phyloP scores from a whole-genome alignment of 495 filamentous ascomycete species.

The Neurospora sp. region DNA sequence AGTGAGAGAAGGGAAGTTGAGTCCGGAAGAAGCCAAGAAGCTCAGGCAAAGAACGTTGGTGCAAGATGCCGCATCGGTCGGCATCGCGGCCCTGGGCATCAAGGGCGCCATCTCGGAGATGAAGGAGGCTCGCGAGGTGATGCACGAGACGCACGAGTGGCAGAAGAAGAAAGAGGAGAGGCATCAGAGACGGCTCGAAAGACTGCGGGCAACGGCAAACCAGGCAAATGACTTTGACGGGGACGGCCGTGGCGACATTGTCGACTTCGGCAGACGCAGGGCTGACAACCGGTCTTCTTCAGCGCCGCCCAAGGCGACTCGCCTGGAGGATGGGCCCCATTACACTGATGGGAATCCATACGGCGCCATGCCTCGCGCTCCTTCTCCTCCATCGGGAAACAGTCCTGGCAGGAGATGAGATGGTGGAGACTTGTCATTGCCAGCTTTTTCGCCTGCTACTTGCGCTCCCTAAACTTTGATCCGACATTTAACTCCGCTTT shows the following conservation, averaged over 20 bases:
- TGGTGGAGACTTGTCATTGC: background rate
- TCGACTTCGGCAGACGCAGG: slow-evolving; percentile 25
- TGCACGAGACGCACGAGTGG: slow-evolving; percentile 32
- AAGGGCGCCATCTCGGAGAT: slow-evolving; percentile 67
- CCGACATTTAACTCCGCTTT: slow-evolving; percentile 1
- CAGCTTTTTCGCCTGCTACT: background rate
- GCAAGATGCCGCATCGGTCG: slow-evolving; percentile 66
- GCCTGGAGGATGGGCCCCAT: slow-evolving; percentile 32
- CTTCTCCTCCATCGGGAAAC: slow-evolving; percentile 35
- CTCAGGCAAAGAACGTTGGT: slow-evolving; percentile 62
- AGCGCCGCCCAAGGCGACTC: slow-evolving; percentile 23
- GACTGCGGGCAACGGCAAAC: slow-evolving; percentile 11
- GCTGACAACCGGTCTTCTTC: slow-evolving; percentile 29
- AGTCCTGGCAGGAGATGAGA: slow-evolving; percentile 28
- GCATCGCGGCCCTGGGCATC: slow-evolving; percentile 78
- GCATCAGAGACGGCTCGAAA: slow-evolving; percentile 30
- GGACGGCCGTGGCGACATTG: slow-evolving; percentile 14
- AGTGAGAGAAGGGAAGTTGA: slow-evolving; percentile 64
- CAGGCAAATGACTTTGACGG: slow-evolving; percentile 2
- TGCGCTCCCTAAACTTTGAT: background rate
- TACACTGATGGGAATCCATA: slow-evolving; percentile 47
- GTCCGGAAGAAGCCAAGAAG: slow-evolving; percentile 62
- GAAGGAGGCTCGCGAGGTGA: slow-evolving; percentile 35
- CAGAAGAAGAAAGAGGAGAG: slow-evolving; percentile 31
- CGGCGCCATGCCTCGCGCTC: slow-evolving; percentile 15